Base-by-base conservation (phyloP, 1,139 yeast genomes). In the Blastobotrys malaysiensis region DNA sequence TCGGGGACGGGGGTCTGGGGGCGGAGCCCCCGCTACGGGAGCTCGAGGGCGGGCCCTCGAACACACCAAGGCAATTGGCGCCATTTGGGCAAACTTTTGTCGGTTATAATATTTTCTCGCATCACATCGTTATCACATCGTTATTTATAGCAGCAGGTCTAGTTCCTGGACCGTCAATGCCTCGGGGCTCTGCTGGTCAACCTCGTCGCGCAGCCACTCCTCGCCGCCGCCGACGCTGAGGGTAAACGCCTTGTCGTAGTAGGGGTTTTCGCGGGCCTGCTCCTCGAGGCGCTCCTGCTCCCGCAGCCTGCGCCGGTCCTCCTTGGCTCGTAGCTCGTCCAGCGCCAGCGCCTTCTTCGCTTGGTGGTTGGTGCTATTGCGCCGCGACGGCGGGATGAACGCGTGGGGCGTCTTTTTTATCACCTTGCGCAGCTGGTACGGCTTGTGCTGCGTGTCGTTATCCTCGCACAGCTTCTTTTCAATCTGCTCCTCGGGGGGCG, bases 331-430 rank as follows among this genome's bases (percentile, higher is more conserved):
- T 11, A 31, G 39, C 6, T 31, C 39, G 39, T 31, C 39, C 39
- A 31, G 39, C 39, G 39, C 39, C 39, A 13, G 39, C 39, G 26
- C 36, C 45, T 48, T 31, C 51, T 36, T 19, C 53, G 51, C 43
- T 52, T 52, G 27, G 52, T 45, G 9, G 44, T 13, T n/a, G 57
- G 52, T 2, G 51, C 26, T 13, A 18, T 52, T 50, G 14, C 63
- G 55, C 47, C 59, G 56, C 16, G 52, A 51, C 5, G 62, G 58
- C n/a, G 65, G 63, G 1, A 61, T 57, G 49, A 57, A 62, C n/a
- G 66, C 66, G 43, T 63, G 63, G 7, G 65, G 65, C 13, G 66
- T 63, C 50, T 62, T 59, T 48, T 63, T 63, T 45, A 63, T 63
- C 44, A 58, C 62, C 45, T 56, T 53, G 9, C 66, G 52, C 22